phyloP scores from a whole-genome alignment of 768 basidiomycete species.

The Kwoniella newhampshirensis region DNA sequence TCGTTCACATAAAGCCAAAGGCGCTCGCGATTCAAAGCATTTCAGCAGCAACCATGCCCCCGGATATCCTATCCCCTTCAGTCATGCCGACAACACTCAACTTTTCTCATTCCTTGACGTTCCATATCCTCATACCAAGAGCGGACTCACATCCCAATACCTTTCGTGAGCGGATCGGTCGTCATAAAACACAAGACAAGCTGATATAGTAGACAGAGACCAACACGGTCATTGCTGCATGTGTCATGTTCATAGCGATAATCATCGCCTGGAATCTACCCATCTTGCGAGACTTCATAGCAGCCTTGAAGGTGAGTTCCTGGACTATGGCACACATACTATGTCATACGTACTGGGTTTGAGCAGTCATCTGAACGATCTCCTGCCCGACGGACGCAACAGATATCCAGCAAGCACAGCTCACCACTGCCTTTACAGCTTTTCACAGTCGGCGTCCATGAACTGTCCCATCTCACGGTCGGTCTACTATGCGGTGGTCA shows the following conservation, averaged over 20 bases:
- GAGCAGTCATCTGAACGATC: too few species aligned
- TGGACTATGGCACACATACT: too few species aligned
- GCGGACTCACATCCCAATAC: slow-evolving; percentile 30
- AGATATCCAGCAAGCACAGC: too few species aligned
- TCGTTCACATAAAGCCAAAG: too few species aligned
- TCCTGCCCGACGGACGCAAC: too few species aligned
- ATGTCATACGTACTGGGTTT: too few species aligned
- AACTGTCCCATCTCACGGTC: slow-evolving; percentile 47
- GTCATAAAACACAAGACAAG: not conserved
- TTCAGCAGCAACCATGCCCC: too few species aligned
- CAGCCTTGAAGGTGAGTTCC: slow-evolving; percentile 49
- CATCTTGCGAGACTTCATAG: slow-evolving; percentile 47
- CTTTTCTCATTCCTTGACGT: not conserved
- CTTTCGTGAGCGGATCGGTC: slow-evolving; percentile 28
- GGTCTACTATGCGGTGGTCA: slow-evolving; percentile 51
- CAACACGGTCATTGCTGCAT: slow-evolving; percentile 50
- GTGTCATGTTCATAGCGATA: slow-evolving; percentile 48
- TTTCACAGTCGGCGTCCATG: slow-evolving; percentile 47
- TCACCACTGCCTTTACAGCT: slow-evolving; percentile 31
- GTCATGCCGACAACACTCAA: not conserved
- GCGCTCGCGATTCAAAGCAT: too few species aligned
- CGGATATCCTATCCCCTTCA: too few species aligned
- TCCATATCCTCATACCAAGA: slow-evolving; percentile 19
- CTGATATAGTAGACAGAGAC: slow-evolving; percentile 30
- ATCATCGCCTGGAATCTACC: slow-evolving; percentile 52